Percentiles rank a stretch among this genome's conserved stretches.
Evolutionary conservation across 2,329 filamentous ascomycete species (phyloP).

Genomic region (Biscogniauxia sp.): DNA sequence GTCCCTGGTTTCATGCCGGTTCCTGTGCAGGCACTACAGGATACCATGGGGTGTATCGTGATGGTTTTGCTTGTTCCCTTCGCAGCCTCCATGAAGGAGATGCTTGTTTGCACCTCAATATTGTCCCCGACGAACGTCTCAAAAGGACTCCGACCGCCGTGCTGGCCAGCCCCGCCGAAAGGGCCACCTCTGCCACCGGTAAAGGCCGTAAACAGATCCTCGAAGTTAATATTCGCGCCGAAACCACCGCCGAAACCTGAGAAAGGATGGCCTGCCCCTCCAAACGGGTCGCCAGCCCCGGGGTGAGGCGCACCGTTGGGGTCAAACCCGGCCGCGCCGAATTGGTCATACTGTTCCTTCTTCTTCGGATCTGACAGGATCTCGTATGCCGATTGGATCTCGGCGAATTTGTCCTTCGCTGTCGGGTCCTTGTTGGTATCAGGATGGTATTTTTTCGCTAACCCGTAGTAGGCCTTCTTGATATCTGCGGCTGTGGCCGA

Average conservation of each 20-base stretch:
- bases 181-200: slow-evolving; percentile 52
- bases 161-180: slow-evolving; percentile 53
- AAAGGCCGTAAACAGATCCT: slow-evolving; percentile 91
- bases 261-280: slow-evolving; percentile 57
- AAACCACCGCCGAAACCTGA: slow-evolving; percentile 65
- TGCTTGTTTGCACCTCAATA: slow-evolving; percentile 89
- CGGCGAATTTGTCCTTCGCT: slow-evolving; percentile 94
- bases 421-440: slow-evolving; percentile 93
- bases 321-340: slow-evolving; percentile 84
- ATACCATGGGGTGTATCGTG: slow-evolving; percentile 73
- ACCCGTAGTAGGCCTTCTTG: slow-evolving; percentile 96
- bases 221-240: slow-evolving; percentile 85
- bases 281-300: slow-evolving; percentile 57
- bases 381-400: slow-evolving; percentile 93
- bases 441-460: slow-evolving; percentile 96
- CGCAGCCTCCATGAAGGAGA: slow-evolving; percentile 94
- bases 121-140: slow-evolving; percentile 90
- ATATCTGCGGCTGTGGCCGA: slow-evolving; percentile 81
- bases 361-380: slow-evolving; percentile 90
- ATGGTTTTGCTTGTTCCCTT: slow-evolving; percentile 91
- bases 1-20: slow-evolving; percentile 81
- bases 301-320: slow-evolving; percentile 60
- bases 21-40: slow-evolving; percentile 80
- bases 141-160: slow-evolving; percentile 65
- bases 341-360: slow-evolving; percentile 87